Evolutionary conservation across 805 yeast genomes (phyloP).

Genomic region (Yamadazyma tumulicola): DNA sequence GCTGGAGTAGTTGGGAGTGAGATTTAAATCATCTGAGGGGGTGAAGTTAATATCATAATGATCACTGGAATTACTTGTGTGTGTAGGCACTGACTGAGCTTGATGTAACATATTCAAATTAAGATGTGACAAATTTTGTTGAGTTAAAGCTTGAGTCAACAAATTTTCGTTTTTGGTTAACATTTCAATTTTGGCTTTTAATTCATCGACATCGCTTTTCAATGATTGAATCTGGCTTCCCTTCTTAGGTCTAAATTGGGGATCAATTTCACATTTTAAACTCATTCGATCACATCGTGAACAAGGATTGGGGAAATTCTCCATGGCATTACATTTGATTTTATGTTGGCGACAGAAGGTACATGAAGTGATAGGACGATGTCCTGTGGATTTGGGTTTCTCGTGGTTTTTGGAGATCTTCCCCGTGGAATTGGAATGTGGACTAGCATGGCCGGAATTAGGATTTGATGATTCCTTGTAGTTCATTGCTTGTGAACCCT

Average conservation of each 20-base stretch:
- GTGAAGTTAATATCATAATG: constrained; percentile 6
- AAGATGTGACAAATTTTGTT: constrained; percentile 24
- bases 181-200: constrained; percentile 68
- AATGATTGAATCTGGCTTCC: constrained; percentile 85
- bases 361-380: constrained; percentile 88
- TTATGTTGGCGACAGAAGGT: constrained; percentile 94
- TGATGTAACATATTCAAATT: constrained; percentile 3
- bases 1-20: constrained; percentile 1
- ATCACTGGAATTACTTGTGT: constrained; percentile 1
- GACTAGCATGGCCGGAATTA: neutral
- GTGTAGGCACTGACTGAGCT: neutral
- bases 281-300: constrained; percentile 78
- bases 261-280: constrained; percentile 82
- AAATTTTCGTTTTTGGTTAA: constrained; percentile 61
- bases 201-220: constrained; percentile 79
- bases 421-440: neutral
- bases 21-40: constrained; percentile 6
- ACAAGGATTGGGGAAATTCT: constrained; percentile 77
- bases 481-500: too few species aligned
- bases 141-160: constrained; percentile 59
- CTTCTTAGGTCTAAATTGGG: constrained; percentile 85
- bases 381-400: constrained; percentile 31
- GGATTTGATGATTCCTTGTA: neutral
- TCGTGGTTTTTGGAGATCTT: constrained; percentile 6
- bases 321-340: constrained; percentile 88